Percentiles rank a stretch among this genome's conserved stretches.
phyloP scores from a whole-genome alignment of 176 grass and related monocot species.

The Dactylis glomerata region DNA sequence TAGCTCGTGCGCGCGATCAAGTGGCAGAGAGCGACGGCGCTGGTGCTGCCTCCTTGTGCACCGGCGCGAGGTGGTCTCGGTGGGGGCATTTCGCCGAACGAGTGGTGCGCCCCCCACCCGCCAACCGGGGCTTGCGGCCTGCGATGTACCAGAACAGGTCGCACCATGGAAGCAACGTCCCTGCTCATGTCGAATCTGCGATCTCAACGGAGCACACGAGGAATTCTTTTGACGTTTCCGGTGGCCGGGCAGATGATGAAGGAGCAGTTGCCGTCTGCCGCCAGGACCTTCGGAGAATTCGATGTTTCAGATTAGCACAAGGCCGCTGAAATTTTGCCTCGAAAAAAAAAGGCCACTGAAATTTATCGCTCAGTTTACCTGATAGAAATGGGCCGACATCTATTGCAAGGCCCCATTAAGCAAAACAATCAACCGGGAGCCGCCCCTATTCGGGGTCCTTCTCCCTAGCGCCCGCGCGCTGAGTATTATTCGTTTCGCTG shows the following conservation, averaged over 20 bases:
- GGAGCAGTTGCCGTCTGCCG: neutral
- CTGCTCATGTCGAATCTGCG: neutral
- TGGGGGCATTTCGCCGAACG: constrained; percentile 36
- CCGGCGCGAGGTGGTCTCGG: neutral
- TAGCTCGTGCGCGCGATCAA: neutral
- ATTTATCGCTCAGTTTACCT: neutral
- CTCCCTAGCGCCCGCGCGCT: too few species aligned
- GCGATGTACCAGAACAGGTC: too few species aligned
- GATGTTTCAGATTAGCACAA: neutral
- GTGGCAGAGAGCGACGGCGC: neutral
- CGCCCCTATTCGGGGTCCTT: too few species aligned
- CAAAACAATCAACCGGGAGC: too few species aligned
- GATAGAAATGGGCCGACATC: neutral
- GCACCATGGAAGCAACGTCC: neutral
- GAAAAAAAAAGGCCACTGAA: neutral
- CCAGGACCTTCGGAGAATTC: neutral
- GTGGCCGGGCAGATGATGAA: neutral
- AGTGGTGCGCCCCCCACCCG: neutral
- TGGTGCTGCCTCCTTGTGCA: neutral
- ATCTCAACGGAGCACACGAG: neutral
- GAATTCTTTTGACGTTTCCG: neutral
- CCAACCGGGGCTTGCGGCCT: neutral
- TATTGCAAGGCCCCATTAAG: too few species aligned
- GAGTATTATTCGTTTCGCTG: too few species aligned
- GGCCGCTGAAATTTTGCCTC: neutral